phyloP scores from a whole-genome alignment of 2,329 filamentous ascomycete species.

The Penicillium sp. region DNA sequence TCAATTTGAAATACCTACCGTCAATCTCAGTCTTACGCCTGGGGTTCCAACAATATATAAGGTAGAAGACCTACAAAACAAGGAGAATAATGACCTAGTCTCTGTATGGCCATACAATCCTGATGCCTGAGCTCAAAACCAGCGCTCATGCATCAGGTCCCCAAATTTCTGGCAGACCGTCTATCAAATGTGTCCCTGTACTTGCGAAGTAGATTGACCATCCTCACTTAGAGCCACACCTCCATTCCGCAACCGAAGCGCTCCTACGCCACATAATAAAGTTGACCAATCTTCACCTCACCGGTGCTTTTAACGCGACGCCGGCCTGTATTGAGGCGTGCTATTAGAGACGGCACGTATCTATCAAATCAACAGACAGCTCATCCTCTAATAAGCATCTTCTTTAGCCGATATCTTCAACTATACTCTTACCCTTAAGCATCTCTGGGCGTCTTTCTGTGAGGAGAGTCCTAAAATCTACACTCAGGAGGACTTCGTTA shows the following conservation, averaged over 20 bases:
- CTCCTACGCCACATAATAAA: slow-evolving; percentile 4
- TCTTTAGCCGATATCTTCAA: too few relatives aligned
- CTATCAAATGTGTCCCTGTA: not conserved
- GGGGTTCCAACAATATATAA: not conserved
- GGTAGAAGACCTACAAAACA: not conserved
- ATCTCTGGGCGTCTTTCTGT: too few relatives aligned
- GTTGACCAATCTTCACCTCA: slow-evolving; percentile 9
- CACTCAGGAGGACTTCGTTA: too few relatives aligned
- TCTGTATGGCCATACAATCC: not conserved
- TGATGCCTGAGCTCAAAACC: not conserved
- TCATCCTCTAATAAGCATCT: too few relatives aligned
- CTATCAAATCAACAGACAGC: too few relatives aligned
- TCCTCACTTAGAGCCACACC: not conserved
- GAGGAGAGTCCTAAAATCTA: too few relatives aligned
- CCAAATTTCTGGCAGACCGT: not conserved
- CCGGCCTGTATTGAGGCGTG: slow-evolving; percentile 1
- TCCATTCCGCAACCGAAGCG: not conserved
- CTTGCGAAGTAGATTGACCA: not conserved
- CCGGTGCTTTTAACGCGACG: slow-evolving; percentile 6
- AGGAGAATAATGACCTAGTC: not conserved
- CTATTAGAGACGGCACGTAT: too few relatives aligned
- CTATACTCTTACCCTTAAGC: too few relatives aligned
- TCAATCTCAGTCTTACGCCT: not conserved
- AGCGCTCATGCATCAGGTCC: not conserved
- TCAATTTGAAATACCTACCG: not conserved